Base-by-base conservation (phyloP, 2,329 filamentous ascomycete species). In the Pseudogymnoascus sp. region DNA sequence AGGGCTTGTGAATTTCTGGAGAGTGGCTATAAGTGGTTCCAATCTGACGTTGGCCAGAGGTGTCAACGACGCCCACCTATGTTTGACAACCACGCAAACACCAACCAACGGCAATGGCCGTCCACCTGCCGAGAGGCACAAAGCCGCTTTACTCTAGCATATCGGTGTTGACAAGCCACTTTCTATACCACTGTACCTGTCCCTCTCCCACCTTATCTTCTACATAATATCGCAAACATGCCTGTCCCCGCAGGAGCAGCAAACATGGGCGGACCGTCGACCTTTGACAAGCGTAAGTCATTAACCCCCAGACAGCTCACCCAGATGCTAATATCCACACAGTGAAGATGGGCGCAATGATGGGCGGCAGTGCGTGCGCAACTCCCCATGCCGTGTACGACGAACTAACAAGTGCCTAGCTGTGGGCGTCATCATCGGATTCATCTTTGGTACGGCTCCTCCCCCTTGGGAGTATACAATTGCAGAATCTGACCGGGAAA, bases 331-430 rank as follows among this genome's bases (percentile, higher is more conserved):
- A 64, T 59, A 71, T 74, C 72, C 64, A 59, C 67, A 70, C 75
- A 96, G 92, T 93, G 76, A 97, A 96, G 82, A 97, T 97, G 92
- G 95, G 95, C 71, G 92, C 90, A 67, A 88, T 99, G 88, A 97
- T 97, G 92, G 95, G 95, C 70, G 91, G 92, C 75, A 96, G 93
- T 97, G 89, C 72, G 92, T 85, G 61, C 64, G 63, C 47, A 63
- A 53, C 44, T 42, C 14, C 29, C 35, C 37, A 42, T 29, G 24
- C 38, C 31, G 65, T 3, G 3, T n/a, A 62, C 21, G n/a, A 44
- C 16, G 53, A 40, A 62, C 14, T n/a, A 79, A 67, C 16, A 63
- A 37, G 13, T 65, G 61, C 65, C 13, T 71, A 97, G 95, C 92
- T 77, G 95, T 99, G 66, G 95, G 95, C 66, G 82, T 90, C 61